A percentile compares a stretch with the other conserved stretches of the same genome.
phyloP scores from a whole-genome alignment of 768 basidiomycete genomes.

The Podaxis sp. region DNA sequence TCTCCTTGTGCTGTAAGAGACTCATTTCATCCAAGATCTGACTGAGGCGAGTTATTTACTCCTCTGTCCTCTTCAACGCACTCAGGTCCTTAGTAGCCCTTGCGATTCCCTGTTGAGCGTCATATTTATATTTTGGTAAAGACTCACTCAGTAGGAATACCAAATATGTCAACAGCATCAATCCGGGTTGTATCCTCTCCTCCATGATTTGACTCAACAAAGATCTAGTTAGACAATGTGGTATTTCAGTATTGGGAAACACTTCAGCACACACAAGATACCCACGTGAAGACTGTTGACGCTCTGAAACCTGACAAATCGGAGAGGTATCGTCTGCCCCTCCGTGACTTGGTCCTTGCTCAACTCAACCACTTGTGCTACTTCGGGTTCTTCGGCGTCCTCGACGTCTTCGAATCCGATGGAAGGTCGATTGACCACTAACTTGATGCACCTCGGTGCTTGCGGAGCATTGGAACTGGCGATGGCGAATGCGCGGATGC shows the following conservation, averaged over 20 bases:
- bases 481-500: conserved; percentile 55
- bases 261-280: background rate
- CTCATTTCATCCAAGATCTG: too few relatives aligned
- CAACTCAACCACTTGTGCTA: conserved; percentile 55
- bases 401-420: conserved; percentile 68
- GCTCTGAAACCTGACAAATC: conserved; percentile 66
- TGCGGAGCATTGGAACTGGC: conserved; percentile 32
- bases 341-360: conserved; percentile 41
- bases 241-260: conserved; percentile 17
- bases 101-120: background rate
- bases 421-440: conserved; percentile 54
- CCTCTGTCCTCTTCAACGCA: conserved; percentile 2
- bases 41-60: background rate
- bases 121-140: background rate
- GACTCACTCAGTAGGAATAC: conserved; percentile 48
- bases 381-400: conserved; percentile 40
- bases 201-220: conserved; percentile 64
- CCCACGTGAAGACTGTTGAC: conserved; percentile 62
- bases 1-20: too few relatives aligned
- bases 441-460: conserved; percentile 59
- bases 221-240: conserved; percentile 28
- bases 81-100: conserved; percentile 8
- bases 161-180: conserved; percentile 63
- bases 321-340: conserved; percentile 46
- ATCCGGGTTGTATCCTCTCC: conserved; percentile 59